Evolutionary conservation across 2,329 filamentous ascomycete genomes (phyloP).

Genomic region (Fusarium sp.): DNA sequence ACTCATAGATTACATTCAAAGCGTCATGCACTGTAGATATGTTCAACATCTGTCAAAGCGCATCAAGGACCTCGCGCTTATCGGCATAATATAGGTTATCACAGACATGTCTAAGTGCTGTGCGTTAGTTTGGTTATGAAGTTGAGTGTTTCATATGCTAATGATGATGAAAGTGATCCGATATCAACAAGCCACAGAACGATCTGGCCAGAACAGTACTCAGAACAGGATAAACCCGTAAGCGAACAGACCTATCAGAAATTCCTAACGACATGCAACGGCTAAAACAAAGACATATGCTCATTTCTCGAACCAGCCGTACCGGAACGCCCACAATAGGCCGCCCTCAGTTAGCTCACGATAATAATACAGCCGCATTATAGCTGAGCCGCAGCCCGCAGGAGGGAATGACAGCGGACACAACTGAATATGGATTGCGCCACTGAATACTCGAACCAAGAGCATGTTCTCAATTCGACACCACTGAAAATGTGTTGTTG

Average conservation of each 20-base stretch:
- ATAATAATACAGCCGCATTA: neutral
- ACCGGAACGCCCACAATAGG: constrained; percentile 6
- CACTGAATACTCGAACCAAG: neutral
- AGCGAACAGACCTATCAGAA: constrained; percentile 6
- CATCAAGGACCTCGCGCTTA: constrained; percentile 17
- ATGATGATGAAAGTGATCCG: neutral
- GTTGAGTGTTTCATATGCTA: constrained; percentile 13
- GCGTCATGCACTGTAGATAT: constrained; percentile 14
- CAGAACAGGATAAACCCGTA: neutral
- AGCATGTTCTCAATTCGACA: neutral
- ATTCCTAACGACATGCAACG: neutral
- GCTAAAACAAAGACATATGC: constrained; percentile 2
- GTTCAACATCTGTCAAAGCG: constrained; percentile 24
- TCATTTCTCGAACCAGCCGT: constrained; percentile 3
- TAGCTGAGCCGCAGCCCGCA: constrained; percentile 4
- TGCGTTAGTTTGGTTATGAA: constrained; percentile 12
- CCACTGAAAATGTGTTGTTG: neutral
- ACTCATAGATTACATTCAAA: constrained; percentile 6
- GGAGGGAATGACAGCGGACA: neutral
- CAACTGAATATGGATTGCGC: neutral
- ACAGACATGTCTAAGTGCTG: neutral
- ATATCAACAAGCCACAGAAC: constrained; percentile 13
- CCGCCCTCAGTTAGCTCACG: constrained; percentile 4
- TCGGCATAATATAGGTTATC: neutral
- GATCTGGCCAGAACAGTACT: neutral